Evolutionary conservation across 768 basidiomycete genomes (phyloP).

Genomic region (Infundibulicybe gibba): DNA sequence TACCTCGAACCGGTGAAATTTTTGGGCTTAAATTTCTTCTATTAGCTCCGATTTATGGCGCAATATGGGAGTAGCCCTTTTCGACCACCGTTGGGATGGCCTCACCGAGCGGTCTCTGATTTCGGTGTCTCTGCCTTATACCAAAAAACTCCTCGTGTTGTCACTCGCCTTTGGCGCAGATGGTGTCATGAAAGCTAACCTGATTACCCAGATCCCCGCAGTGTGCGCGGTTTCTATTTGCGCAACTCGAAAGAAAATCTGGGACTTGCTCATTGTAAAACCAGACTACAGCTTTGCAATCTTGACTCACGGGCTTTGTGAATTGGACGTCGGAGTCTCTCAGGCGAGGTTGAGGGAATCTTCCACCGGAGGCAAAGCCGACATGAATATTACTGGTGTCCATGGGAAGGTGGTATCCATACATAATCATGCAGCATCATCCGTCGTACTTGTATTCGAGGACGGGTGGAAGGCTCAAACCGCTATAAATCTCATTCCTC

Average conservation of each 20-base stretch:
- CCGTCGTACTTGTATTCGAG: constrained; percentile 49
- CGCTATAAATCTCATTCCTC: constrained; percentile 53
- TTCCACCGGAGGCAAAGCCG: constrained; percentile 17
- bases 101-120: constrained; percentile 45
- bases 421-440: constrained; percentile 45
- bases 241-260: constrained; percentile 57
- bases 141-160: constrained; percentile 42
- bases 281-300: constrained; percentile 51
- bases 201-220: constrained; percentile 35
- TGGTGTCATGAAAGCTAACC: constrained; percentile 35
- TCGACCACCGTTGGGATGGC: constrained; percentile 67
- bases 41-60: constrained; percentile 38
- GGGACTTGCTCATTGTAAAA: constrained; percentile 68
- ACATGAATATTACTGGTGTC: constrained; percentile 16
- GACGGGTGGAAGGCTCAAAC: constrained; percentile 44
- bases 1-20: constrained; percentile 2
- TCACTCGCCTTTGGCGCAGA: constrained; percentile 40
- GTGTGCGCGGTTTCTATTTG: constrained; percentile 54
- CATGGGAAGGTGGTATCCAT: constrained; percentile 37
- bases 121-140: constrained; percentile 50
- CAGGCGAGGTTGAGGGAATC: constrained; percentile 9
- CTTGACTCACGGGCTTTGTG: constrained; percentile 55
- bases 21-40: neutral
- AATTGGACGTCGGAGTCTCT: constrained; percentile 33
- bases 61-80: constrained; percentile 52